Conservation (phyloP, 495 filamentous ascomycete species). For the Penicillium dipodomyicola region DNA sequence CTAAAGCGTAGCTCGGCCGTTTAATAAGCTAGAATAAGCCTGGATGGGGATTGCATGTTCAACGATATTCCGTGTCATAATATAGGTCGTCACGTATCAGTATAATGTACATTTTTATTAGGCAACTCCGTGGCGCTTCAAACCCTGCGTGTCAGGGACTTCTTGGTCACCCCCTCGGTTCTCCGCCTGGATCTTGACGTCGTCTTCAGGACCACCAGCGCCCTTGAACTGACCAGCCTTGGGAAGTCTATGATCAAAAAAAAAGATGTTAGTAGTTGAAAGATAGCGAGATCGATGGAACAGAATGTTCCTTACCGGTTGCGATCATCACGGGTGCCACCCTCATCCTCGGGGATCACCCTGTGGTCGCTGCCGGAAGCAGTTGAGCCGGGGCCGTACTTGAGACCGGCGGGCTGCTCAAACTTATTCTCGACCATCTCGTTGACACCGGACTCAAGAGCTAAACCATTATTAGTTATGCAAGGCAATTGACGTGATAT, state of each 20-base stretch:
- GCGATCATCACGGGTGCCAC: slow-evolving; percentile 46
- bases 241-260: slow-evolving; percentile 33
- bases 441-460: slow-evolving; percentile 55
- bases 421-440: slow-evolving; percentile 47
- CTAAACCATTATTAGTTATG: slow-evolving; percentile 25
- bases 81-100: slow-evolving; percentile 10
- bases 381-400: slow-evolving; percentile 46
- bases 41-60: too few relatives aligned
- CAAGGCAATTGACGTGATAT: too few relatives aligned
- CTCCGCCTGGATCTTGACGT: slow-evolving; percentile 37
- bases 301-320: slow-evolving; percentile 33
- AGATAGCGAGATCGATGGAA: background rate
- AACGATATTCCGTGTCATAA: background rate
- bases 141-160: slow-evolving; percentile 31
- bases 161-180: slow-evolving; percentile 45
- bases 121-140: slow-evolving; percentile 31
- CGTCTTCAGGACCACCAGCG: slow-evolving; percentile 51
- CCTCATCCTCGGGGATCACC: slow-evolving; percentile 50
- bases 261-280: slow-evolving; percentile 5
- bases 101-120: slow-evolving; percentile 18
- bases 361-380: slow-evolving; percentile 52
- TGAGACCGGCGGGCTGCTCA: slow-evolving; percentile 38
- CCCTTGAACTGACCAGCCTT: slow-evolving; percentile 52
- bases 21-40: too few relatives aligned
- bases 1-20: too few relatives aligned